These are phyloP conservation scores for Teratosphaeria destructans DNA, from an alignment of 2,329 filamentous ascomycete genomes.

Conservation along the genomic window DNA sequence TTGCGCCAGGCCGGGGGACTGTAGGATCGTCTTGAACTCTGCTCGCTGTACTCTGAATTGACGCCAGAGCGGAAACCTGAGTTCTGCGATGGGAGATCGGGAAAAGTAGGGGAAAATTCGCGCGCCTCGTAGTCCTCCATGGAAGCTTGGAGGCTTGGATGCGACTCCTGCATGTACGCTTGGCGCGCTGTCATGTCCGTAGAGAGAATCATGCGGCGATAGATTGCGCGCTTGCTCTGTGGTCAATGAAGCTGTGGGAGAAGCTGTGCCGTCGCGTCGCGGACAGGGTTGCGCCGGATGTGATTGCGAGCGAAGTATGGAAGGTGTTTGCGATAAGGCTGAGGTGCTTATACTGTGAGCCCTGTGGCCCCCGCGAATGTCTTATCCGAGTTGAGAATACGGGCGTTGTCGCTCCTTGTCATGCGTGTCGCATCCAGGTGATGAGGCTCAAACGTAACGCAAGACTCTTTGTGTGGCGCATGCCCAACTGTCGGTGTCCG, in stretches of 20 bases:
- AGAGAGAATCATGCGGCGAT: conserved; percentile 7
- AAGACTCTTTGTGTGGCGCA: neutral
- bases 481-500: conserved; percentile 3
- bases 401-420: conserved; percentile 2
- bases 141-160: conserved; percentile 49
- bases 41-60: conserved; percentile 37
- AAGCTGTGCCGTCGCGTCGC: neutral
- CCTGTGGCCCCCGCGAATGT: neutral
- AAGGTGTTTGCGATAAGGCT: conserved; percentile 6
- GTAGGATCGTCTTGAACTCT: conserved; percentile 46
- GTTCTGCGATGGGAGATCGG: conserved; percentile 48
- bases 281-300: neutral
- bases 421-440: conserved; percentile 5
- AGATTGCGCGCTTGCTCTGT: neutral
- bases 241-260: neutral
- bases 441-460: neutral
- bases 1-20: conserved; percentile 56
- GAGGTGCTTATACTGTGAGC: conserved; percentile 2
- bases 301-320: neutral
- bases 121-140: conserved; percentile 53
- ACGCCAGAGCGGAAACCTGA: conserved; percentile 46
- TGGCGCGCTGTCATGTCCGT: conserved; percentile 12
- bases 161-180: conserved; percentile 21
- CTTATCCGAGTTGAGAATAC: neutral
- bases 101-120: conserved; percentile 43